These are phyloP conservation scores for Sonneratia caseolaris DNA, from an alignment of 345 rosid genomes.

Conservation along the genomic window DNA sequence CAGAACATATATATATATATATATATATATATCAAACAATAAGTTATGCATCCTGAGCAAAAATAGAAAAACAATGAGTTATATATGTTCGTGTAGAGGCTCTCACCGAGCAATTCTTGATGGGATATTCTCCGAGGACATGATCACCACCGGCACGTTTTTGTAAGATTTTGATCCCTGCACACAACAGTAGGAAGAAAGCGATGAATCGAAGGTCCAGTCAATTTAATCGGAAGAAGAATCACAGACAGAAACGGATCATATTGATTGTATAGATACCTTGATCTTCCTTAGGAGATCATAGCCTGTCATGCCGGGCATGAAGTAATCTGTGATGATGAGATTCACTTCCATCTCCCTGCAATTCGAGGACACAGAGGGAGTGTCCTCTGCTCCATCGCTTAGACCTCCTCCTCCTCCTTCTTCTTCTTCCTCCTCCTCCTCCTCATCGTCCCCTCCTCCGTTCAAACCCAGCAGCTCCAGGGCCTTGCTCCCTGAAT, in stretches of 20 bases:
- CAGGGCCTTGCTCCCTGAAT: slow-evolving; percentile 82
- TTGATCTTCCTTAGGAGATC: slow-evolving; percentile 80
- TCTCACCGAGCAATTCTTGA: slow-evolving; percentile 62
- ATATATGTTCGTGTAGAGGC: not conserved
- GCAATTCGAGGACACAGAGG: slow-evolving; percentile 26
- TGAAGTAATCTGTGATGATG: slow-evolving; percentile 88
- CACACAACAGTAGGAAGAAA: not conserved
- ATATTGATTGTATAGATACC: slow-evolving; percentile 22
- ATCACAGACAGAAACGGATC: no score
- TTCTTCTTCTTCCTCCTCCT: slow-evolving; percentile 4
- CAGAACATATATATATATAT: no score
- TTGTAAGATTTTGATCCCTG: slow-evolving; percentile 61
- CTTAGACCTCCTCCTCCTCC: no score
- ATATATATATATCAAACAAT: no score
- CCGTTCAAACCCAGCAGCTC: slow-evolving; percentile 62
- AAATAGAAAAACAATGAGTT: no score
- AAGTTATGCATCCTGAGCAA: no score
- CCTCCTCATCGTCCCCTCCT: slow-evolving; percentile 3
- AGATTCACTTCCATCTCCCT: slow-evolving; percentile 48
- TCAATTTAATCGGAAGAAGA: no score
- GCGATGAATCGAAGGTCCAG: no score
- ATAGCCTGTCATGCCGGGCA: slow-evolving; percentile 98
- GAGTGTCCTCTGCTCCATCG: slow-evolving; percentile 12
- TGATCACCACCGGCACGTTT: slow-evolving; percentile 79
- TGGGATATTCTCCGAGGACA: slow-evolving; percentile 90